These are phyloP conservation scores for Candida dajiaensis DNA, from an alignment of 805 yeast species.

Conservation along the genomic window DNA sequence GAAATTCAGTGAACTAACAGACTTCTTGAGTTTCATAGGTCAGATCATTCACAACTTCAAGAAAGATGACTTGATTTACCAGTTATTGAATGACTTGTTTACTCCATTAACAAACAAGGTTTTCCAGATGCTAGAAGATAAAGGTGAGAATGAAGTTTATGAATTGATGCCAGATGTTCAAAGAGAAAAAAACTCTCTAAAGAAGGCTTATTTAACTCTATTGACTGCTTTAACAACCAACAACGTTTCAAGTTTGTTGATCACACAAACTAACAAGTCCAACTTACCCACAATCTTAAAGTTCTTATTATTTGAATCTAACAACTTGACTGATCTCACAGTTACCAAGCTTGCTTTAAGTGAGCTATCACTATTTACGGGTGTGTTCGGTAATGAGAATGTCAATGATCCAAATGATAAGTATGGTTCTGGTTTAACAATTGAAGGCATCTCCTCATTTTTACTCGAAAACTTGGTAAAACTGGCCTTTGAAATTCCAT, in stretches of 20 bases:
- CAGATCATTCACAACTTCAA: slow-evolving; percentile 80
- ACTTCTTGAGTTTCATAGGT: slow-evolving; percentile 79
- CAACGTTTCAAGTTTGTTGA: slow-evolving; percentile 70
- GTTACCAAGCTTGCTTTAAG: slow-evolving; percentile 65
- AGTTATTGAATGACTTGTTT: slow-evolving; percentile 64
- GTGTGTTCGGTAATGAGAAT: slow-evolving; percentile 61
- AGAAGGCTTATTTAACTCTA: slow-evolving; percentile 64
- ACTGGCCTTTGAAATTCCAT: slow-evolving; percentile 73
- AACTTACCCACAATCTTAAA: slow-evolving; percentile 56
- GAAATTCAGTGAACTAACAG: slow-evolving; percentile 61
- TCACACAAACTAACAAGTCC: slow-evolving; percentile 59
- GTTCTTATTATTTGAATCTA: slow-evolving; percentile 59
- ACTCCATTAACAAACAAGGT: slow-evolving; percentile 70
- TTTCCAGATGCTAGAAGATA: slow-evolving; percentile 41
- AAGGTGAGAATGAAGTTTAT: slow-evolving; percentile 34
- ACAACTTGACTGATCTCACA: slow-evolving; percentile 55
- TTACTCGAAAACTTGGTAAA: slow-evolving; percentile 64
- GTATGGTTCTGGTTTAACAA: slow-evolving; percentile 37
- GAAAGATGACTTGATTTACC: slow-evolving; percentile 60
- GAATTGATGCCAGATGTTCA: slow-evolving; percentile 49
- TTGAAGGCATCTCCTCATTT: slow-evolving; percentile 68
- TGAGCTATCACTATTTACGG: slow-evolving; percentile 58
- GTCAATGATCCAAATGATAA: slow-evolving; percentile 58
- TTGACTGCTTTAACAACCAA: slow-evolving; percentile 68
- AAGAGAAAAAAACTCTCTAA: slow-evolving; percentile 60